Evolutionary conservation across 176 grass and related monocot species (phyloP).

Genomic region (Phoenix roebelenii): DNA sequence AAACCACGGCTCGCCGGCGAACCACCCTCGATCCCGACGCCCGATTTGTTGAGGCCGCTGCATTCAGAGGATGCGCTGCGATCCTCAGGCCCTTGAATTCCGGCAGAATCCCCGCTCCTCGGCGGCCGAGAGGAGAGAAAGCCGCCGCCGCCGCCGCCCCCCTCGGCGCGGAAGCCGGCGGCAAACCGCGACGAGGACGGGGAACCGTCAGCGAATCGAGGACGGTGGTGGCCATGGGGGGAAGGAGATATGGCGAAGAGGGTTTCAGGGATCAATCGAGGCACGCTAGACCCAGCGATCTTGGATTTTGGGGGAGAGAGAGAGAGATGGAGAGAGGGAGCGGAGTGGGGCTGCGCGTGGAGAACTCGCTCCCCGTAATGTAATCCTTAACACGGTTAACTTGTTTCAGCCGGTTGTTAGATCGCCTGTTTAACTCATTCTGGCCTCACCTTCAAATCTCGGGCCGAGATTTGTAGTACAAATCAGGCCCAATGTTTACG

Average conservation of each 20-base stretch:
- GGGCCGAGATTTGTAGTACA: no score
- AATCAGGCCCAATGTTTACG: no score
- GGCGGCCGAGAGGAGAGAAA: background rate
- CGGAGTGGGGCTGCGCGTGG: no score
- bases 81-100: constrained; percentile 2
- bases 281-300: no score
- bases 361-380: no score
- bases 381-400: no score
- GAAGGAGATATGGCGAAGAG: background rate
- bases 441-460: no score
- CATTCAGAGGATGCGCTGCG: background rate
- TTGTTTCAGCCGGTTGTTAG: no score
- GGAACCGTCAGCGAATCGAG: constrained; percentile 2
- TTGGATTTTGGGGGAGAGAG: no score
- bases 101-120: background rate
- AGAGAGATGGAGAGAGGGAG: no score
- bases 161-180: background rate
- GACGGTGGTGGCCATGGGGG: constrained; percentile 5
- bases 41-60: background rate
- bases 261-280: no score
- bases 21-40: background rate
- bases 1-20: constrained; percentile 1
- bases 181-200: background rate
- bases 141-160: background rate
- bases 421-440: no score